Evolutionary conservation across 495 filamentous ascomycete genomes (phyloP).

Genomic region (Hyaloscypha variabilis): DNA sequence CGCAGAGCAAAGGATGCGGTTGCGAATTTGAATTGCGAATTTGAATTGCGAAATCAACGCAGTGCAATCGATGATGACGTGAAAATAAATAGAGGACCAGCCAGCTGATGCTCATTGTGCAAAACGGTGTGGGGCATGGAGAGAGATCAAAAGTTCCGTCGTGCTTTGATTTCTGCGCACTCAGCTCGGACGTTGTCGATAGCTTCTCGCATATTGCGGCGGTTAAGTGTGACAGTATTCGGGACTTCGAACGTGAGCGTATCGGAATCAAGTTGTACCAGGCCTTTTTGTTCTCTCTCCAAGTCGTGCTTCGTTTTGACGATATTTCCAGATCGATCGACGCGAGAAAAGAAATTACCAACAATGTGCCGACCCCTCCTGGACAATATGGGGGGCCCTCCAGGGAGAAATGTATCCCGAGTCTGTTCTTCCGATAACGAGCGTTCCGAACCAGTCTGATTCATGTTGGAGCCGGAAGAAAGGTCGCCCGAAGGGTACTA

Average conservation of each 20-base stretch:
- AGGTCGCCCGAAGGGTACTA: conserved; percentile 7
- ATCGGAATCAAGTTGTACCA: background rate
- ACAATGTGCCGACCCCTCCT: background rate
- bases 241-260: background rate
- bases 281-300: background rate
- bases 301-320: background rate
- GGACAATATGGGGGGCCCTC: background rate
- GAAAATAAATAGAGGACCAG: background rate
- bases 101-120: conserved; percentile 4
- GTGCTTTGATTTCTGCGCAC: background rate
- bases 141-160: background rate
- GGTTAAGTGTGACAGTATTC: background rate
- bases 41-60: background rate
- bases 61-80: background rate
- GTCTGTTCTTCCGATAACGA: background rate
- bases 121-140: background rate
- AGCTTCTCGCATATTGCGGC: background rate
- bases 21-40: background rate
- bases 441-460: background rate
- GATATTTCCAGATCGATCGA: background rate
- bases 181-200: background rate
- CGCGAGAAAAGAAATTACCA: background rate
- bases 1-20: background rate
- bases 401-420: background rate
- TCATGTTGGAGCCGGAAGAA: background rate